Evolutionary conservation across 768 basidiomycete genomes (phyloP), one percentile per base, ranked within the genome.

Genomic region (Mrakia hoshinonis): DNA sequence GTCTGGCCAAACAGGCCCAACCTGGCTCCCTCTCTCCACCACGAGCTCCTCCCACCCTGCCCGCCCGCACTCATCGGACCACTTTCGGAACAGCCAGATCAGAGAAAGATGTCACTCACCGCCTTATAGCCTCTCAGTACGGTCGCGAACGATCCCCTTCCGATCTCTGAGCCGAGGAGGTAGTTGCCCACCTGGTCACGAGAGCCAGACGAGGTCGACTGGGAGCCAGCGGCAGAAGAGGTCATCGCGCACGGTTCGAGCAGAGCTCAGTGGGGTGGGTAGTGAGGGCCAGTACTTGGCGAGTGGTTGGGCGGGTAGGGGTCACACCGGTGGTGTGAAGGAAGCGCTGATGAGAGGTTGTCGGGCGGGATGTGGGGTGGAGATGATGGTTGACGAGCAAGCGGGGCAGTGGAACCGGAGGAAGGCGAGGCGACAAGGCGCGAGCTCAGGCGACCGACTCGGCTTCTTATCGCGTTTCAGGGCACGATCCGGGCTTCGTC

Each of bases 51-150:
- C 29, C 31, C 51, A 6, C 52, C 31, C 36, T 20, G 4, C 38
- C 26, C 12, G 7, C 26, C 49, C n/a, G 20, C 46, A 7, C 54
- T 3, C 58, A 26, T 43, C 43, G 7, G 43, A 7, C 43, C 36
- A 29, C 15, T n/a, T n/a, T n/a, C 47, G 43, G 15, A 29, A 22
- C 36, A 20, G 49, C 13, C 18, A 52, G 65, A 52, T 64, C 12
- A 31, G 29, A n/a, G 10, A 22, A 48, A 22, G 47, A 22, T 36
- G 13, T n/a, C 20, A 81, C 88, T 70, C 75, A 91, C 93, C 81
- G 88, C 87, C 79, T 93, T 89, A 81, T 91, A 92, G 64, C 92
- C 94, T 75, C 91, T 91, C 80, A 91, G 94, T 49, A 99, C 95
- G 0, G 89, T 95, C 20, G 95, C 95, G 80, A 98, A 98, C 79